Percentiles rank a stretch among this genome's conserved stretches.
Evolutionary conservation across 2,329 filamentous ascomycete species (phyloP).

Genomic region (Paecilomyces niveus): DNA sequence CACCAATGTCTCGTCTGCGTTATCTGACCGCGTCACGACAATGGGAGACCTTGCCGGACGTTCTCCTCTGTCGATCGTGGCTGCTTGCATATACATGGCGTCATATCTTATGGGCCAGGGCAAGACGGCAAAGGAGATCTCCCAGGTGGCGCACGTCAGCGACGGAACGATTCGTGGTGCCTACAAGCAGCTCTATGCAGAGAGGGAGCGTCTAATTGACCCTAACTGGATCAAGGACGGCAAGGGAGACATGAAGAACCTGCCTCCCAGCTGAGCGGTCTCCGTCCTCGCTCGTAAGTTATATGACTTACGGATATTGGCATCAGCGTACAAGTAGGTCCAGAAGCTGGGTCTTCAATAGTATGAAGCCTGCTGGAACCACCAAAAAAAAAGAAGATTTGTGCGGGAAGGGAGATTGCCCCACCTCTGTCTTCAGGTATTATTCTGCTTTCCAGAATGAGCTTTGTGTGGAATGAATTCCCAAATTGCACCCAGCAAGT

Average conservation of each 20-base stretch:
- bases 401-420: not conserved
- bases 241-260: constrained; percentile 61
- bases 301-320: not conserved
- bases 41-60: constrained; percentile 81
- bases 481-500: not conserved
- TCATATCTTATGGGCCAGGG: constrained; percentile 76
- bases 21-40: constrained; percentile 70
- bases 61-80: constrained; percentile 87
- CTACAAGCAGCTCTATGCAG: constrained; percentile 78
- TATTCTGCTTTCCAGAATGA: not conserved
- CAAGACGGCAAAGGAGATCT: constrained; percentile 80
- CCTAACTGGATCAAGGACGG: constrained; percentile 67
- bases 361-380: not conserved
- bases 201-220: constrained; percentile 67
- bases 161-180: constrained; percentile 95
- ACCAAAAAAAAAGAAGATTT: not conserved
- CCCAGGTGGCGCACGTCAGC: constrained; percentile 76
- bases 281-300: not conserved
- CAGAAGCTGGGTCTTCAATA: not conserved
- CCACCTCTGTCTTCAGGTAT: not conserved
- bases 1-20: constrained; percentile 69
- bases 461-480: not conserved
- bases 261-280: constrained; percentile 49
- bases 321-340: not conserved
- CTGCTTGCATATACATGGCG: constrained; percentile 94